Evolutionary conservation across 768 basidiomycete genomes (phyloP), one percentile per base, ranked within the genome.

Genomic region (Tylopilus rubrobrunneus): DNA sequence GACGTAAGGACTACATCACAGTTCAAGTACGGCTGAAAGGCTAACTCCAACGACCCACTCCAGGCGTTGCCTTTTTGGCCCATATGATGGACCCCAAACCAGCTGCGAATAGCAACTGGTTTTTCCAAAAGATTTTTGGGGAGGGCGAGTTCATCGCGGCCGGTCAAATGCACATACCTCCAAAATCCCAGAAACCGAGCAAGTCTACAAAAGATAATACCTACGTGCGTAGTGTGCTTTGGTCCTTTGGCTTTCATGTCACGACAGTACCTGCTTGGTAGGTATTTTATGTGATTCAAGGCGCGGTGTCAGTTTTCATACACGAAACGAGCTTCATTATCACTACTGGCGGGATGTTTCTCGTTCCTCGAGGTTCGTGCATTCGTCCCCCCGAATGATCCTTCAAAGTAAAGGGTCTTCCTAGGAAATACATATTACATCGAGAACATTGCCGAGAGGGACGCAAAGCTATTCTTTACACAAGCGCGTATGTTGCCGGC

Each of bases 191-290:
- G 56, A 99, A 99, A 70, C 89, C 89, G 14, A 84, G 81, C 55
- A 98, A 98, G 67, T 80, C 82, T 23, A 84, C 93, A 1, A 94
- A 89, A 66, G 97, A 98, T 64, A 99, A 98, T 61, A 91, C 91
- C 25, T 95, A 90, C 67, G 92, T 93, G 57, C 60, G 89, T 77
- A 9, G 23, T 34, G 40, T 6, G n/a, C 5, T 3, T 45, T 44
- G 5, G 1, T 19, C 34, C 28, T 19, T 40, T 10, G 15, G 8
- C 6, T 41, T 37, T 50, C 6, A 3, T 42, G 23, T 11, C 5
- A 11, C 7, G 2, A 31, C 21, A 46, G 37, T 5, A 46, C 54
- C 31, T 56, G 31, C 15, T 28, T 23, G 34, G 31, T 62, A 89
- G 87, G 76, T 86, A 2, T 87, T 89, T 73, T 86, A 86, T 66